Base-by-base conservation (phyloP, 2,329 filamentous ascomycete genomes). In the Daldinia eschscholtzii region DNA sequence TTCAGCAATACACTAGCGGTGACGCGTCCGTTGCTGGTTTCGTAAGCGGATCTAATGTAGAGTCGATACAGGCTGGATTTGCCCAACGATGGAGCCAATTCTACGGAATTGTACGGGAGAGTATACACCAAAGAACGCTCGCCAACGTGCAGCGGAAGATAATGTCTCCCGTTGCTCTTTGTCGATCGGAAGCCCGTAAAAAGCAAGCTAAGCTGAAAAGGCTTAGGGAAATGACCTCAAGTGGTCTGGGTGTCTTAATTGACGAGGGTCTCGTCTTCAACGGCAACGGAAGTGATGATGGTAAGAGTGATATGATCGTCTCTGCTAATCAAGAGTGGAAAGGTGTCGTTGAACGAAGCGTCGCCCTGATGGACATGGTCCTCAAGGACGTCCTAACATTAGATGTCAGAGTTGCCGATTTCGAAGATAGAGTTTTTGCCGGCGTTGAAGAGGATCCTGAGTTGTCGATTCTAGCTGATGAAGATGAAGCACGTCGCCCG, bases 291-390 rank as follows among this genome's bases (percentile, higher is more conserved):
- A 75, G 75, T 50, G 87, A 90, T 44, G 86, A 88, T 57, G 83
- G 84, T 44, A 83, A 84, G 59, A 82, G 82, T 18, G 81, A 84
- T 37, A 80, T 84, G 61, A 79, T 81, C 37, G 81, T 84, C 61
- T 83, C 79, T 3, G 78, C 80, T 12, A 77, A 72, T 35, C 83
- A 83, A 41, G 85, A 88, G 69, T 86, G 87, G 79, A 96, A 94
- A 79, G 88, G 88, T 39, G 88, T 92, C 10, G 89, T 98, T 20
- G 91, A 93, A 72, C 89, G 91, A 64, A 97, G 92, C 73, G 91
- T 98, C 50, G 89, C 90, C 23, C 82, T 98, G 33, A 97, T 98
- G 87, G 93, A 97, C 75, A 92, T 91, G 75, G 91, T 98, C 20
- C 86, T 97, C 5, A 87, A 87, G 30, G 92, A 93, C 73, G 89